Base-by-base conservation (phyloP, 352 stramenopile species). In the Globisporangium paroecandrum region DNA sequence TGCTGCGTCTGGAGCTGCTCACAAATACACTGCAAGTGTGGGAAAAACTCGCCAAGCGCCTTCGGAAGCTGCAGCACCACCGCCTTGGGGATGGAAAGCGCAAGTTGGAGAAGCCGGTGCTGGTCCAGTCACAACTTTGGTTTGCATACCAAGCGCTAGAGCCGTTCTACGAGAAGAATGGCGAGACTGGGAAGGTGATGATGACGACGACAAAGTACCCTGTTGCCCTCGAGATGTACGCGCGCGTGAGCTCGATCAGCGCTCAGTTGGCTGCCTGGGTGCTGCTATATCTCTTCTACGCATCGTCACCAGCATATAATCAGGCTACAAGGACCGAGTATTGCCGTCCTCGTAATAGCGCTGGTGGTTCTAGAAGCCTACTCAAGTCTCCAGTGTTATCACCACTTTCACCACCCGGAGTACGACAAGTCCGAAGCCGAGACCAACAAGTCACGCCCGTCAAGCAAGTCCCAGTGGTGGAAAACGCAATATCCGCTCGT, bases 1-100 rank as follows among this genome's bases (percentile, higher is more conserved):
- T 89, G n/a, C 60, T 91, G 53, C 71, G 83, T 25, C 74, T 91
- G 43, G 75, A 89, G 55, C 9, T 91, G 24, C 69, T 89, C 7
- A 61, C 75, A 6, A 61, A 78, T 12, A 59, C 74, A 7, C 29
- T 60, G 1, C 43, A 53, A 24, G 69, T 87, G 2, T 82, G 74
- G 69, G 46, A 57, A 32, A 84, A 81, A 43, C 69, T 90, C 25
- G 55, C 65, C 32, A 86, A 77, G 57, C 76, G 77, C n/a, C 68
- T 79, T 2, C 68, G 63, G 18, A 68, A 75, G n/a, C 57, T 90
- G 41, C 72, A 77, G 7, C 25, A 43, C 0, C 62, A 58, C 20
- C 43, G 64, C 61, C 1, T 66, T 43, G 36, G 10, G 70, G 3
- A 56, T 18, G 10, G 9, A 22, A 74, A 68, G 56, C 2, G 57